Evolutionary conservation across 805 yeast genomes (phyloP).

Genomic region (Barnettozyma siamensis): DNA sequence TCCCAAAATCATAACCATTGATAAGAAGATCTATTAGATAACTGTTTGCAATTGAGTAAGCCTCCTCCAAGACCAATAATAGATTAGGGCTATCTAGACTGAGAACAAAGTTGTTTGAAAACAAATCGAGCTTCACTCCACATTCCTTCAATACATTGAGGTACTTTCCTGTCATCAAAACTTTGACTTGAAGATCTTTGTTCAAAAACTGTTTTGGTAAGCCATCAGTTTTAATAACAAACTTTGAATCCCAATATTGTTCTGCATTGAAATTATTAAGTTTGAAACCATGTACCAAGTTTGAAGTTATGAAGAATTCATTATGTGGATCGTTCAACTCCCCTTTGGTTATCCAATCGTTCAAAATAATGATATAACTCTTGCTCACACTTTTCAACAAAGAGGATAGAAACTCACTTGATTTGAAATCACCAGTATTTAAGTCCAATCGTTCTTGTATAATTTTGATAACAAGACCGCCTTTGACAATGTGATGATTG

Average conservation of each 20-base stretch:
- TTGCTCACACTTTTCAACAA: conserved; percentile 55
- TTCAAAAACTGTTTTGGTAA: conserved; percentile 58
- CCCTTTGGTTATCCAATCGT: conserved; percentile 77
- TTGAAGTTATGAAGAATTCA: conserved; percentile 67
- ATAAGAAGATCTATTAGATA: conserved; percentile 51
- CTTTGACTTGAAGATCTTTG: conserved; percentile 50
- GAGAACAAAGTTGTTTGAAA: conserved; percentile 24
- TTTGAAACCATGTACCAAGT: conserved; percentile 21
- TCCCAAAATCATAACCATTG: conserved; percentile 50
- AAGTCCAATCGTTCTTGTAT: conserved; percentile 52
- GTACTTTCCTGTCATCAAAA: conserved; percentile 80
- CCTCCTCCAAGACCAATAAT: conserved; percentile 48
- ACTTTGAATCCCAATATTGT: conserved; percentile 70
- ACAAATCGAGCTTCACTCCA: conserved; percentile 34
- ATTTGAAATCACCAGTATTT: conserved; percentile 59
- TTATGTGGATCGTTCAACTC: conserved; percentile 68
- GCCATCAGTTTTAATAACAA: conserved; percentile 68
- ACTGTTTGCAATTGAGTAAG: conserved; percentile 63
- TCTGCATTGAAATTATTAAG: conserved; percentile 38
- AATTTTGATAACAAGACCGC: conserved; percentile 65
- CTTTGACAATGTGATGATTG: conserved; percentile 56
- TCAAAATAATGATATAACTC: conserved; percentile 62
- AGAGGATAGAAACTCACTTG: conserved; percentile 43
- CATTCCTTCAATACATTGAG: conserved; percentile 66
- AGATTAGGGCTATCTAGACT: conserved; percentile 38